These are phyloP conservation scores for Monilinia fructicola DNA, from an alignment of 2,329 filamentous ascomycete species.

Conservation along the genomic window DNA sequence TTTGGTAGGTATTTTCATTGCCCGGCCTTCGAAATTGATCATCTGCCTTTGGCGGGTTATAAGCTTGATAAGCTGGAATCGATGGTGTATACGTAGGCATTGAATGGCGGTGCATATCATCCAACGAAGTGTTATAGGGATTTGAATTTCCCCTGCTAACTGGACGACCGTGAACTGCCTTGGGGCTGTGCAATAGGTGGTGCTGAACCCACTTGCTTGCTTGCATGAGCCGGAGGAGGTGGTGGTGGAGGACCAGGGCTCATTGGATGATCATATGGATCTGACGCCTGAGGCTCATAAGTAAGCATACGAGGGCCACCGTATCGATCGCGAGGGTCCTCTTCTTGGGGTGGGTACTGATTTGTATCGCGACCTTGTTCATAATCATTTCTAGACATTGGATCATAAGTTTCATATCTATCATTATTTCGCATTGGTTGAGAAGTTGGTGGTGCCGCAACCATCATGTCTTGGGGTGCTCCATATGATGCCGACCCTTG, in stretches of 20 bases:
- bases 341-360: constrained; percentile 11
- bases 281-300: constrained; percentile 37
- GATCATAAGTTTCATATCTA: constrained; percentile 37
- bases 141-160: constrained; percentile 23
- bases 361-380: constrained; percentile 30
- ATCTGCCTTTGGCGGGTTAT: constrained; percentile 34
- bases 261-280: constrained; percentile 36
- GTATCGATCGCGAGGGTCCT: constrained; percentile 33
- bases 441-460: constrained; percentile 24
- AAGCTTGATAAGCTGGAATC: constrained; percentile 36
- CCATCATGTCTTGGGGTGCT: constrained; percentile 25
- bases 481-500: constrained; percentile 32
- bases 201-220: constrained; percentile 32
- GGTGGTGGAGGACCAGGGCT: constrained; percentile 42
- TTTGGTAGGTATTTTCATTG: constrained; percentile 32
- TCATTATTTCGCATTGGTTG: constrained; percentile 30
- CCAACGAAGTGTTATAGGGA: constrained; percentile 31
- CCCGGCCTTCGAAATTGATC: constrained; percentile 32
- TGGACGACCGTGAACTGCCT: constrained; percentile 15
- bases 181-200: constrained; percentile 22
- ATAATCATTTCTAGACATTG: constrained; percentile 32
- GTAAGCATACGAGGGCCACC: constrained; percentile 28
- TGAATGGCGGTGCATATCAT: constrained; percentile 34
- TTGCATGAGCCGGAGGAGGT: constrained; percentile 40
- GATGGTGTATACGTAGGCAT: constrained; percentile 33